These are phyloP conservation scores for Lasiodiplodia gonubiensis DNA, from an alignment of 2,329 filamentous ascomycete genomes.

Conservation along the genomic window DNA sequence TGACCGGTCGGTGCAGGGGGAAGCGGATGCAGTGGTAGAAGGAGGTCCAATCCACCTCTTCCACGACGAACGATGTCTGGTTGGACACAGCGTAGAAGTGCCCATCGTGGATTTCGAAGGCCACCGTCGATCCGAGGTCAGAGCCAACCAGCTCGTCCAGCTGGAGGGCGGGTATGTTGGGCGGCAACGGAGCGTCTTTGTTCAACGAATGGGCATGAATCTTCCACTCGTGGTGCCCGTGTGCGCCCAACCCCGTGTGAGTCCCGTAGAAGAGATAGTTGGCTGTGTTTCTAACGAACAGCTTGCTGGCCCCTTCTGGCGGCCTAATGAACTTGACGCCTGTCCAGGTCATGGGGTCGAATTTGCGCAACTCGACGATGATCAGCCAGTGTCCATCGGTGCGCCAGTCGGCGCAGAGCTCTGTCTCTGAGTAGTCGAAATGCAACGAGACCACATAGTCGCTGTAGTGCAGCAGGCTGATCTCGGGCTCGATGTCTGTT, in stretches of 20 bases:
- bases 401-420: background rate
- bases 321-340: conserved; percentile 1
- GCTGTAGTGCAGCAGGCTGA: conserved; percentile 42
- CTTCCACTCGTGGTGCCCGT: conserved; percentile 67
- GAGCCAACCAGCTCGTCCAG: conserved; percentile 66
- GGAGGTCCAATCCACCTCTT: conserved; percentile 70
- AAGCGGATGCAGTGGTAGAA: conserved; percentile 73
- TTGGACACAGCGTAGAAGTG: conserved; percentile 75
- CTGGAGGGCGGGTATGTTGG: conserved; percentile 52
- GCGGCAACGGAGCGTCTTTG: background rate
- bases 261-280: conserved; percentile 70
- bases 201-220: conserved; percentile 54
- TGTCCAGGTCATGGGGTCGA: background rate
- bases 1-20: conserved; percentile 56
- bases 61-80: conserved; percentile 64
- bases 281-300: conserved; percentile 71
- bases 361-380: conserved; percentile 34
- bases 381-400: conserved; percentile 12
- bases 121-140: conserved; percentile 71
- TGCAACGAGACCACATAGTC: conserved; percentile 42
- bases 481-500: conserved; percentile 22
- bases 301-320: conserved; percentile 47
- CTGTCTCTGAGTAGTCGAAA: conserved; percentile 27
- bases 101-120: conserved; percentile 71
- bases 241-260: conserved; percentile 59